Evolutionary conservation across 495 filamentous ascomycete species (phyloP).

Genomic region (Xylaria acuta): DNA sequence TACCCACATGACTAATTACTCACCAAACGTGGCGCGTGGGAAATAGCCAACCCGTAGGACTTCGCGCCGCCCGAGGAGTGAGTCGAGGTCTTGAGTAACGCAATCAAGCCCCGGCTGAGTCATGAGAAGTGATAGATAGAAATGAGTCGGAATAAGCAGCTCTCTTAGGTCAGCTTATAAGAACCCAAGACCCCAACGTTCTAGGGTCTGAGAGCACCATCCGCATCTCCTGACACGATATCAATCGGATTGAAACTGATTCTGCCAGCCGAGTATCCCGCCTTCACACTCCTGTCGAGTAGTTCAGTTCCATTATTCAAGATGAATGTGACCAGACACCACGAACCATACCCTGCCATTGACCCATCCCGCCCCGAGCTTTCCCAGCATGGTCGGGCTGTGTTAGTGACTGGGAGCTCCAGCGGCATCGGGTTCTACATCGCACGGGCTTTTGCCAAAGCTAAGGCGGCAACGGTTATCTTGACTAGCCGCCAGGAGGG

Average conservation of each 20-base stretch:
- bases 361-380: slow-evolving; percentile 49
- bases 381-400: slow-evolving; percentile 49
- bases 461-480: slow-evolving; percentile 42
- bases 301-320: neutral
- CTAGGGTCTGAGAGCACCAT: neutral
- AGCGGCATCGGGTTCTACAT: slow-evolving; percentile 48
- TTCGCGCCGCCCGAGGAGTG: neutral
- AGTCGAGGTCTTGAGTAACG: neutral
- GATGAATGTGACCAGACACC: slow-evolving; percentile 37
- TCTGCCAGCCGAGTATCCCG: neutral
- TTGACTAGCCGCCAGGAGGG: slow-evolving; percentile 38
- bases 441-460: slow-evolving; percentile 44
- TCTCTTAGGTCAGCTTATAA: neutral
- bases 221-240: too few species aligned
- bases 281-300: neutral
- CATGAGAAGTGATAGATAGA: neutral
- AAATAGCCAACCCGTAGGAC: neutral
- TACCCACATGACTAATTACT: neutral
- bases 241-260: too few species aligned
- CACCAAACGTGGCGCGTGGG: neutral
- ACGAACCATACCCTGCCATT: slow-evolving; percentile 50
- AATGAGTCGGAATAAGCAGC: neutral
- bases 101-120: neutral
- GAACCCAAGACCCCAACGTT: neutral
- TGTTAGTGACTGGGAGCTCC: slow-evolving; percentile 56